phyloP scores from a whole-genome alignment of 23 red algal species.

The Gracilaria vermiculophylla region DNA sequence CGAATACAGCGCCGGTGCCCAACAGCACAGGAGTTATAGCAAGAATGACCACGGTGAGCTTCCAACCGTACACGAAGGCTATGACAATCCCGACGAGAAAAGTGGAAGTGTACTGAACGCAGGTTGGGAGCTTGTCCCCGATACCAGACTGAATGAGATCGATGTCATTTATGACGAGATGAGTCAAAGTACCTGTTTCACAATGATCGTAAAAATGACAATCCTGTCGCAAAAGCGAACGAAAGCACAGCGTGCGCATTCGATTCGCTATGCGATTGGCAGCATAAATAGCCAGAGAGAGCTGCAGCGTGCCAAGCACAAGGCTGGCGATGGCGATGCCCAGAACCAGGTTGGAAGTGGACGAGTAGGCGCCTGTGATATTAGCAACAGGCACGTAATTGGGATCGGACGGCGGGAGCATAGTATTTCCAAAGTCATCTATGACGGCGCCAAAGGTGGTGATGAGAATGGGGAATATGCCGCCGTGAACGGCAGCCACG shows the following conservation, averaged over 20 bases:
- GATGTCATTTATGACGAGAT: conserved; percentile 31
- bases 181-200: conserved; percentile 50
- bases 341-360: conserved; percentile 7
- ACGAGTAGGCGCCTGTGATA: neutral
- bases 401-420: neutral
- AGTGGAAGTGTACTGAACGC: conserved; percentile 58
- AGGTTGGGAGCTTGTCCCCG: conserved; percentile 32
- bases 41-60: conserved; percentile 61
- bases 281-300: conserved; percentile 11
- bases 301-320: neutral
- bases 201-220: conserved; percentile 24
- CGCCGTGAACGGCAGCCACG: conserved; percentile 64
- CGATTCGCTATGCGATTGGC: conserved; percentile 43
- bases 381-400: conserved; percentile 6
- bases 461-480: conserved; percentile 73
- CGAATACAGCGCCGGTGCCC: conserved; percentile 47
- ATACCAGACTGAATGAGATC: conserved; percentile 34
- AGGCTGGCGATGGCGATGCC: neutral
- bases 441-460: conserved; percentile 76
- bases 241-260: conserved; percentile 38
- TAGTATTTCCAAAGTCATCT: conserved; percentile 4
- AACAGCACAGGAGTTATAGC: conserved; percentile 58
- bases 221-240: conserved; percentile 45
- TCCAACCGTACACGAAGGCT: conserved; percentile 33
- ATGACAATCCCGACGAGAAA: conserved; percentile 38